Percentiles rank a stretch among this genome's conserved stretches.
Evolutionary conservation across 208 protist species (phyloP).

Genomic region (Leishmania guyanensis): DNA sequence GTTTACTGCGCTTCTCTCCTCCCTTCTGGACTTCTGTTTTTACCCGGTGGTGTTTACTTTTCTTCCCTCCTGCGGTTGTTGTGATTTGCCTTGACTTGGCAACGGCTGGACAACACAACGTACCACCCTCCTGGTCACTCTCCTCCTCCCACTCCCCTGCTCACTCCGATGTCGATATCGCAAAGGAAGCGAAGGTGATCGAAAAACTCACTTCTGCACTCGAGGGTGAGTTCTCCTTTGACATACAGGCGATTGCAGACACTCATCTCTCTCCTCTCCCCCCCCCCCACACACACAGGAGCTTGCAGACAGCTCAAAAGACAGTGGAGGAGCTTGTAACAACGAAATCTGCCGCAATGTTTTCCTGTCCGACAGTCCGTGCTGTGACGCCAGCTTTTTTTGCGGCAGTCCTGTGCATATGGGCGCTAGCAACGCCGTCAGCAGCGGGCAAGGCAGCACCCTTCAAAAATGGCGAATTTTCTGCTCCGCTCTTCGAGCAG

Average conservation of each 20-base stretch:
- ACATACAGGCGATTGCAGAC: not conserved
- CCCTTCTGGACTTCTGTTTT: not conserved
- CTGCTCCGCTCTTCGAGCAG: conserved; percentile 44
- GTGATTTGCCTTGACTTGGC: not conserved
- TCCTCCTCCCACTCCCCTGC: no score
- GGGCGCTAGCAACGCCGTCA: not conserved
- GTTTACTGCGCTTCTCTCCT: not conserved
- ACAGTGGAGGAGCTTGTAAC: not conserved
- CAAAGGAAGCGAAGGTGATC: not conserved
- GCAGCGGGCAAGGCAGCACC: not conserved
- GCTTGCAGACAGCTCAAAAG: not conserved
- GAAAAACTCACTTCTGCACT: not conserved
- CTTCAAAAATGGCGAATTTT: not conserved
- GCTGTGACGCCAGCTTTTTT: not conserved
- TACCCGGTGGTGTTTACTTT: not conserved
- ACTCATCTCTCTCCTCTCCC: not conserved
- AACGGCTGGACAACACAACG: not conserved
- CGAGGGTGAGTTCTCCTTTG: not conserved
- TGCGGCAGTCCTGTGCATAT: not conserved
- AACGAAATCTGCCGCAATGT: not conserved
- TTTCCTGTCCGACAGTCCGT: not conserved
- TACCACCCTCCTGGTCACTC: no score
- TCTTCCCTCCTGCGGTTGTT: not conserved
- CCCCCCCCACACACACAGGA: not conserved
- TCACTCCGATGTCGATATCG: not conserved